Evolutionary conservation across 2,329 filamentous ascomycete genomes (phyloP).

Genomic region (Didymella lethalis): DNA sequence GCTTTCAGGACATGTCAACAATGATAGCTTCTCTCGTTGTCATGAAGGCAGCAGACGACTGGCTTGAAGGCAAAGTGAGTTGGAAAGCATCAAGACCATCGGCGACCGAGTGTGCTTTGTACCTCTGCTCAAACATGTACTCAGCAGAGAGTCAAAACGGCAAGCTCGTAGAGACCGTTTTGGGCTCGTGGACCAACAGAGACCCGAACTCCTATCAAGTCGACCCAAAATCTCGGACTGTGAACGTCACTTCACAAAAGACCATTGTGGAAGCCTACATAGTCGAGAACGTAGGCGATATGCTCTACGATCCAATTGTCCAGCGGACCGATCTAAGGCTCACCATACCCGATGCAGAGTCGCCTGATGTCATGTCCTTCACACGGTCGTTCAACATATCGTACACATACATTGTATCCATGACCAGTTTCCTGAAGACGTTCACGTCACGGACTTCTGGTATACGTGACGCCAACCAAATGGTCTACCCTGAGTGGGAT

Average conservation of each 20-base stretch:
- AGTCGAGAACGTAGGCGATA: not conserved
- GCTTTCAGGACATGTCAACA: conserved; percentile 7
- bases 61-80: not conserved
- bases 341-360: no score
- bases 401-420: not conserved
- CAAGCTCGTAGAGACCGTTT: not conserved
- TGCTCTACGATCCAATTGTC: not conserved
- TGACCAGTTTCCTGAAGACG: not conserved
- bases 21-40: conserved; percentile 3
- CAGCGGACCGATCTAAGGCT: not conserved
- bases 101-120: conserved; percentile 15
- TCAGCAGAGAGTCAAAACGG: not conserved
- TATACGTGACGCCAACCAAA: not conserved
- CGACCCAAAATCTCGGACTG: no score
- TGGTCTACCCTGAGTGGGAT: not conserved
- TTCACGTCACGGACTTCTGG: no score
- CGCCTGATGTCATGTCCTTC: no score
- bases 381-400: conserved; percentile 2
- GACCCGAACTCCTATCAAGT: not conserved
- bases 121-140: conserved; percentile 5
- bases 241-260: no score
- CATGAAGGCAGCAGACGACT: conserved; percentile 12
- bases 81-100: conserved; percentile 13
- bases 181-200: not conserved
- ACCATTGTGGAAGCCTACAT: not conserved